Evolutionary conservation across 371 early-diverging fungal species (phyloP).

Genomic region (Syncephalastrum sp.): DNA sequence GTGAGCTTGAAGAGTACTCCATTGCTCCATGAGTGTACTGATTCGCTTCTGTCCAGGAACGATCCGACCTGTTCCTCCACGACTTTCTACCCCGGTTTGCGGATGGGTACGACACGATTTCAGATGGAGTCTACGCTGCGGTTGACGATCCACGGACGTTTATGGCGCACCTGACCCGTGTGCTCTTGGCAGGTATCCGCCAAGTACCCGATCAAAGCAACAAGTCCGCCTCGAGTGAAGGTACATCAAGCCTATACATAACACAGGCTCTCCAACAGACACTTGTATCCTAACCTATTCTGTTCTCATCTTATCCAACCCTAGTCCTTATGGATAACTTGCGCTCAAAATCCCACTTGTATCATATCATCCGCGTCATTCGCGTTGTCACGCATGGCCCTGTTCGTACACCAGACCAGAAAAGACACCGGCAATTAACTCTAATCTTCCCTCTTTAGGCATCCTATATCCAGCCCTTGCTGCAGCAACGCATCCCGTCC

Average conservation of each 20-base stretch:
- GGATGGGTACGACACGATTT: slow-evolving; percentile 8
- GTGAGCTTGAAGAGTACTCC: slow-evolving; percentile 11
- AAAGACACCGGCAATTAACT: neutral
- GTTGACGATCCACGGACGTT: slow-evolving; percentile 40
- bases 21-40: neutral
- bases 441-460: slow-evolving; percentile 16
- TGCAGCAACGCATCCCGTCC: slow-evolving; percentile 49
- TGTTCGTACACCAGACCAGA: slow-evolving; percentile 20
- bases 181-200: slow-evolving; percentile 40
- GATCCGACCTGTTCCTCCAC: slow-evolving; percentile 24
- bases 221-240: slow-evolving; percentile 43
- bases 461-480: slow-evolving; percentile 29
- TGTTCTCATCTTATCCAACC: neutral
- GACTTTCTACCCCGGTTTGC: slow-evolving; percentile 33
- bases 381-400: slow-evolving; percentile 41
- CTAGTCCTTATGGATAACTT: slow-evolving; percentile 43
- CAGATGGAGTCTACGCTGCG: slow-evolving; percentile 15
- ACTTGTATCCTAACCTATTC: too few relatives aligned
- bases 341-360: slow-evolving; percentile 41
- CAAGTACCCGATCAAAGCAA: slow-evolving; percentile 37
- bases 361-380: slow-evolving; percentile 36
- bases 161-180: slow-evolving; percentile 35
- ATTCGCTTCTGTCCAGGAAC: slow-evolving; percentile 22
- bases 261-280: too few relatives aligned
- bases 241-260: slow-evolving; percentile 20